Evolutionary conservation across 2,329 filamentous ascomycete genomes (phyloP).

Genomic region (Alternaria brassicicola): DNA sequence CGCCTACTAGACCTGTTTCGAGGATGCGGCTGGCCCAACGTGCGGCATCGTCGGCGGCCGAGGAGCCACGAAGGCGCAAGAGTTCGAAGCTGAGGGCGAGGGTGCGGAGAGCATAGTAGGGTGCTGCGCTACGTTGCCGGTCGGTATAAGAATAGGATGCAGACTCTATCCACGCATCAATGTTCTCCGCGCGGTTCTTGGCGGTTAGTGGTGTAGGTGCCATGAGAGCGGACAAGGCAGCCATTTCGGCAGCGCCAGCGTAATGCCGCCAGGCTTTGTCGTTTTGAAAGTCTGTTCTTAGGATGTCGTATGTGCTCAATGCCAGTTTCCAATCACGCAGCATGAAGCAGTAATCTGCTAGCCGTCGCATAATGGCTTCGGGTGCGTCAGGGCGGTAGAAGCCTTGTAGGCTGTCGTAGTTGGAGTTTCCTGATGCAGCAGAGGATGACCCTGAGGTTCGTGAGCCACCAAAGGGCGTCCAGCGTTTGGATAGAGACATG

Average conservation of each 20-base stretch:
- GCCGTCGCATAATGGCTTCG: conserved; percentile 89
- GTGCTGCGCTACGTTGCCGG: conserved; percentile 69
- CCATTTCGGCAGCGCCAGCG: conserved; percentile 94
- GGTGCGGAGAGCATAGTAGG: conserved; percentile 80
- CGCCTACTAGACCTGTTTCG: conserved; percentile 73
- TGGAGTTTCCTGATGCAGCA: conserved; percentile 61
- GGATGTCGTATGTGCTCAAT: conserved; percentile 86
- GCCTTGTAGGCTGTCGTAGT: conserved; percentile 78
- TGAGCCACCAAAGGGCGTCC: conserved; percentile 78
- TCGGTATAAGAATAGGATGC: conserved; percentile 92
- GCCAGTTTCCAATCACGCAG: conserved; percentile 94
- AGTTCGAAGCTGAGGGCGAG: conserved; percentile 80
- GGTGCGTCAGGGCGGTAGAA: conserved; percentile 84
- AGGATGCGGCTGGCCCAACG: conserved; percentile 82
- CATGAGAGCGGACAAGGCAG: conserved; percentile 80
- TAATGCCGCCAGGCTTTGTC: conserved; percentile 98
- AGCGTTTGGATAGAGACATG: conserved; percentile 90
- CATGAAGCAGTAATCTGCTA: conserved; percentile 97
- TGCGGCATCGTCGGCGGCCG: conserved; percentile 83
- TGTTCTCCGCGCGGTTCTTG: conserved; percentile 78
- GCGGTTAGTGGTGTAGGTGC: conserved; percentile 73
- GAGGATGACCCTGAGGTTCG: conserved; percentile 63
- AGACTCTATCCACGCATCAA: conserved; percentile 87
- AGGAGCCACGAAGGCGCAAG: conserved; percentile 77
- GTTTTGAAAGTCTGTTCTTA: conserved; percentile 86